A percentile compares a stretch with the other conserved stretches of the same genome.
These are phyloP conservation scores for Kwoniella pini DNA, from an alignment of 768 basidiomycete genomes.

Conservation along the genomic window DNA sequence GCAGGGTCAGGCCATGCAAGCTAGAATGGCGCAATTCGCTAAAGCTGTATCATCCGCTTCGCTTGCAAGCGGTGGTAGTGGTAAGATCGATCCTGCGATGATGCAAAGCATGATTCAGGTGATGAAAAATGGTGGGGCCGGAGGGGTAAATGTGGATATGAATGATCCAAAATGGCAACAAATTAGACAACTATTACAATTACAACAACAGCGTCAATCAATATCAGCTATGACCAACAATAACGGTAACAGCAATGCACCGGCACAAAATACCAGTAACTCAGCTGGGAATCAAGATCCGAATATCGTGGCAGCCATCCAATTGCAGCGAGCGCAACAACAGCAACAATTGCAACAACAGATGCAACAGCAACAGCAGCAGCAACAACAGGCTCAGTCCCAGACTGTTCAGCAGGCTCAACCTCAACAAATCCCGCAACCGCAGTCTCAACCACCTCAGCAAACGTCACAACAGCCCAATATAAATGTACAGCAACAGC, in stretches of 20 bases:
- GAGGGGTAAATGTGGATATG: conserved; percentile 22
- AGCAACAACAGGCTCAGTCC: conserved; percentile 10
- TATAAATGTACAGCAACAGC: conserved; percentile 9
- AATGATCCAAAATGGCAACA: conserved; percentile 27
- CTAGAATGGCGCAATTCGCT: conserved; percentile 20
- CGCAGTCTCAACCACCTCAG: neutral
- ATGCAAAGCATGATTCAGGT: conserved; percentile 30
- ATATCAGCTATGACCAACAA: neutral
- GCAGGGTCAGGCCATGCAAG: conserved; percentile 24
- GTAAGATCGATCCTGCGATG: conserved; percentile 21
- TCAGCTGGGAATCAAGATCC: conserved; percentile 2
- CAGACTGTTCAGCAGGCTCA: neutral
- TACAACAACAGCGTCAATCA: conserved; percentile 18
- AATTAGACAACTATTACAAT: conserved; percentile 16
- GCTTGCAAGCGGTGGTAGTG: neutral
- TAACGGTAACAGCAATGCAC: neutral
- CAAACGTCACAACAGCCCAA: neutral
- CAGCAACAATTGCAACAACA: conserved; percentile 4
- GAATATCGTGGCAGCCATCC: conserved; percentile 23
- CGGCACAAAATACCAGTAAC: neutral
- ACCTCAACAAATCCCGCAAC: neutral
- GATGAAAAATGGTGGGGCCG: conserved; percentile 22
- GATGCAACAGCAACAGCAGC: neutral
- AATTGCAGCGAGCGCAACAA: conserved; percentile 18
- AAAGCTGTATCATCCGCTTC: conserved; percentile 13